Evolutionary conservation across 1,284 basidiomycete genomes (phyloP), one percentile per base, ranked within the genome.

Genomic region (Fomes fomentarius): DNA sequence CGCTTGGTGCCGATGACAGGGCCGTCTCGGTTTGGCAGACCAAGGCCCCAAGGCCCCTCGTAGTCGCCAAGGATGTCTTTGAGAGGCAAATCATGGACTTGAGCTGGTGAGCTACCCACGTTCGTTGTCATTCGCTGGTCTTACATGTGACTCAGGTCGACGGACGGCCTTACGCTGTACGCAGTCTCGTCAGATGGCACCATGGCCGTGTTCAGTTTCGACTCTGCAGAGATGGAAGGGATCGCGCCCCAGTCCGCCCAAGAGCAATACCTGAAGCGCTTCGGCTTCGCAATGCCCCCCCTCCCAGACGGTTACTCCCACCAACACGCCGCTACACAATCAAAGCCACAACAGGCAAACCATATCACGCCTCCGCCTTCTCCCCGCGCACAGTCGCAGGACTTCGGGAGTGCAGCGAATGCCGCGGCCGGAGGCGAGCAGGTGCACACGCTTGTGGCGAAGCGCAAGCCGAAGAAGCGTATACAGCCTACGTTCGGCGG

Each of bases 161-260:
- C 84, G 68, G 96, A 99, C 66, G 96, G 97, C 7, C 79, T 93
- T 39, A 91, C 90, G 2, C 81, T 99, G 0, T 99, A 97, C 65
- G 94, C 94, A 0, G 96, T 93, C 55, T 98, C 96, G 0, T 96
- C 94, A 0, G 97, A 99, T 66, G 96, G 97, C 1, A 94, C 94
- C 0, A 86, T 98, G 48, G 93, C 88, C 3, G 93, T 89, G 2
- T 91, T 98, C 71, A 78, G 82, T 56, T 97, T 98, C 66, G 87
- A 90, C 35, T 66, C 81, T 0, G 79, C 82, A 22, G 94, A 97
- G 71, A 79, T 98, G 11, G 91, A 93, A 55, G 89, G 93, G 17
- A 85, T 96, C 19, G 88, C 91, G 0, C 85, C 90, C 2, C 79
- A 83, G 56, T 81, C 82, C 4, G 84, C 86, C 11, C 91, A 94